A percentile compares a stretch with the other conserved stretches of the same genome.
Evolutionary conservation across 805 yeast species (phyloP).

Genomic region (Candida pseudofarinosa): DNA sequence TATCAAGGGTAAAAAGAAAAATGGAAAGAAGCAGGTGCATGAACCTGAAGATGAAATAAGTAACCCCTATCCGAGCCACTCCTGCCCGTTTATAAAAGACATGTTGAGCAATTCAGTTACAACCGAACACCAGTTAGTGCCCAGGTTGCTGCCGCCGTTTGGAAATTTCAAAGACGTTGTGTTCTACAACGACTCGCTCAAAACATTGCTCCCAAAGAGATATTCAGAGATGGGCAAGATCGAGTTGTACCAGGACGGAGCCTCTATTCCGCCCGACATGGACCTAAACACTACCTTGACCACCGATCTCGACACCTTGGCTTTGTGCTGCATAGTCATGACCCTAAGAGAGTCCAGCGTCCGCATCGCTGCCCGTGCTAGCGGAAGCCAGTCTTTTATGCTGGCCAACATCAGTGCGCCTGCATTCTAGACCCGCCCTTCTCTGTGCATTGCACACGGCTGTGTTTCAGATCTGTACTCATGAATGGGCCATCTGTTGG

Average conservation of each 20-base stretch:
- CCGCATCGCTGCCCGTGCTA: slow-evolving; percentile 11
- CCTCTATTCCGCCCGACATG: neutral
- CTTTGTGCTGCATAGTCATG: slow-evolving; percentile 25
- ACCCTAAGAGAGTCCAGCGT: slow-evolving; percentile 30
- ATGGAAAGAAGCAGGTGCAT: neutral
- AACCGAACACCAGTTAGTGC: slow-evolving; percentile 10
- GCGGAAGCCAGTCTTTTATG: neutral
- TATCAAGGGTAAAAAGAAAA: slow-evolving; percentile 8
- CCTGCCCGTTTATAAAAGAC: slow-evolving; percentile 20
- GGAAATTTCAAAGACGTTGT: slow-evolving; percentile 29
- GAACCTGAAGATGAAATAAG: neutral
- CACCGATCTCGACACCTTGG: slow-evolving; percentile 28
- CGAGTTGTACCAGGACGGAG: slow-evolving; percentile 30
- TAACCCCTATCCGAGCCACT: slow-evolving; percentile 31
- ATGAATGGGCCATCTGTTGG: too few relatives aligned
- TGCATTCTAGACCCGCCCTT: neutral
- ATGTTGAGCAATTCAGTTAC: slow-evolving; percentile 3
- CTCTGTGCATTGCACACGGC: neutral
- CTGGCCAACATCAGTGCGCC: neutral
- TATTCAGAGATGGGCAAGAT: slow-evolving; percentile 31
- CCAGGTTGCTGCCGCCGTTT: slow-evolving; percentile 36
- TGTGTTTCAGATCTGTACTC: too few relatives aligned
- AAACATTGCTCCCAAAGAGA: slow-evolving; percentile 28
- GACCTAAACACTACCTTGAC: slow-evolving; percentile 25
- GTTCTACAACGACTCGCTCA: slow-evolving; percentile 15